A percentile compares a stretch with the other conserved stretches of the same genome.
Conservation (phyloP, 805 yeast species). For the Hanseniaspora singularis region DNA sequence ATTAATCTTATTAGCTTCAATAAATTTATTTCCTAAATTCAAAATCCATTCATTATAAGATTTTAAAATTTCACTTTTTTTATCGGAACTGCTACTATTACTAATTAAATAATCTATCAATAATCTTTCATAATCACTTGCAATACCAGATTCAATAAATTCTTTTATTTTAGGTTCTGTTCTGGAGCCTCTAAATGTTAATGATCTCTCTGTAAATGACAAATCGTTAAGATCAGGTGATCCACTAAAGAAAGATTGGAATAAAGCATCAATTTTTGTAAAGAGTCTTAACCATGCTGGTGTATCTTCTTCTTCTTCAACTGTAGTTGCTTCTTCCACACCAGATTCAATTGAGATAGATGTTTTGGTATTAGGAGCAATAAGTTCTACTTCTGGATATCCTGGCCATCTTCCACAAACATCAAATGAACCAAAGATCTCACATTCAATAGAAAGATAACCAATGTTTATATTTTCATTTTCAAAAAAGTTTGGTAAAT, state of each 20-base stretch:
- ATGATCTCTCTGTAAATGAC: slow-evolving; percentile 6
- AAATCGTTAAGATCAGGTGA: slow-evolving; percentile 5
- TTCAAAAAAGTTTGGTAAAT: not conserved
- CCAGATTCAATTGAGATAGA: not conserved
- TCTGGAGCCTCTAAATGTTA: slow-evolving; percentile 8
- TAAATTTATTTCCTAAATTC: slow-evolving; percentile 1
- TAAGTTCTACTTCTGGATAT: slow-evolving; percentile 53
- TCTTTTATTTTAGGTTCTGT: slow-evolving; percentile 5
- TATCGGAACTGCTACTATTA: not conserved
- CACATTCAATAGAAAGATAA: slow-evolving; percentile 29
- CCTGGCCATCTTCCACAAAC: slow-evolving; percentile 34
- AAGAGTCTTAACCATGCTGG: slow-evolving; percentile 10
- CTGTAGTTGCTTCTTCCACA: not conserved
- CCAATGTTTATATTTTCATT: slow-evolving; percentile 17
- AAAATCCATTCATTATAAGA: slow-evolving; percentile 6
- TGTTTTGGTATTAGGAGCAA: slow-evolving; percentile 31
- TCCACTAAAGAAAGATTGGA: not conserved
- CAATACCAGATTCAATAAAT: slow-evolving; percentile 1
- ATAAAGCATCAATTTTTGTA: slow-evolving; percentile 10
- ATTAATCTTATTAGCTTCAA: not conserved
- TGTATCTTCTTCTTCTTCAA: not conserved
- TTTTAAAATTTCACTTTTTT: not conserved
- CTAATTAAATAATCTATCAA: slow-evolving; percentile 11
- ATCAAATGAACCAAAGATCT: slow-evolving; percentile 23
- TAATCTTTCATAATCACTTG: slow-evolving; percentile 10